A percentile compares a stretch with the other conserved stretches of the same genome.
Evolutionary conservation across 2,329 filamentous ascomycete genomes (phyloP).

Genomic region (Nannizziopsis arthrosporioides): DNA sequence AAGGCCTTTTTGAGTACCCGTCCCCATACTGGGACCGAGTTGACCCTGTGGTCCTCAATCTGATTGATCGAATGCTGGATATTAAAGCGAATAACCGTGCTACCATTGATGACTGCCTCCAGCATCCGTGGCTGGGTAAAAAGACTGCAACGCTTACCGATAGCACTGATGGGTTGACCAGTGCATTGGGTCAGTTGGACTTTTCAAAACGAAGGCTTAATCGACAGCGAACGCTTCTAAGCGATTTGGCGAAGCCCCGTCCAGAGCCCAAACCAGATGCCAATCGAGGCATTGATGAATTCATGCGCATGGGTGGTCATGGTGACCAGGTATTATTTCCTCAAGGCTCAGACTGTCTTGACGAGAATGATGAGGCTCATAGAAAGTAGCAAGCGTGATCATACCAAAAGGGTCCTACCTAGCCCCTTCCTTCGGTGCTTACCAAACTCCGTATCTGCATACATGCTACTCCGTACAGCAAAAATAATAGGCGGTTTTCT

Average conservation of each 20-base stretch:
- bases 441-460: too few species aligned
- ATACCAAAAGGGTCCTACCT: not conserved
- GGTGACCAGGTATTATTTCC: slow-evolving; percentile 70
- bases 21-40: slow-evolving; percentile 92
- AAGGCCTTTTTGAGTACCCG: slow-evolving; percentile 83
- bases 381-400: slow-evolving; percentile 6
- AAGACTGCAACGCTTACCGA: slow-evolving; percentile 54
- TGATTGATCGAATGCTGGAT: slow-evolving; percentile 90
- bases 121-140: slow-evolving; percentile 78
- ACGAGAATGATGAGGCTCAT: slow-evolving; percentile 4
- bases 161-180: slow-evolving; percentile 83
- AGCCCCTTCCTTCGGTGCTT: not conserved
- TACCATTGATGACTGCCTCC: slow-evolving; percentile 78
- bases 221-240: slow-evolving; percentile 75
- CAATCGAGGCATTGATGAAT: slow-evolving; percentile 59
- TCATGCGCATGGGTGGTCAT: slow-evolving; percentile 72
- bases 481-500: too few species aligned
- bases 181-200: slow-evolving; percentile 69
- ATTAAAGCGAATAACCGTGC: slow-evolving; percentile 74
- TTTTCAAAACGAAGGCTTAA: slow-evolving; percentile 69
- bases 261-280: slow-evolving; percentile 57
- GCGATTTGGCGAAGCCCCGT: slow-evolving; percentile 42
- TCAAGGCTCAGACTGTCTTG: slow-evolving; percentile 38
- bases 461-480: too few species aligned
- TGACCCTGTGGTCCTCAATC: slow-evolving; percentile 73